These are phyloP conservation scores for Sclerotiophoma versabilis DNA, from an alignment of 2,329 filamentous ascomycete genomes.

Conservation along the genomic window DNA sequence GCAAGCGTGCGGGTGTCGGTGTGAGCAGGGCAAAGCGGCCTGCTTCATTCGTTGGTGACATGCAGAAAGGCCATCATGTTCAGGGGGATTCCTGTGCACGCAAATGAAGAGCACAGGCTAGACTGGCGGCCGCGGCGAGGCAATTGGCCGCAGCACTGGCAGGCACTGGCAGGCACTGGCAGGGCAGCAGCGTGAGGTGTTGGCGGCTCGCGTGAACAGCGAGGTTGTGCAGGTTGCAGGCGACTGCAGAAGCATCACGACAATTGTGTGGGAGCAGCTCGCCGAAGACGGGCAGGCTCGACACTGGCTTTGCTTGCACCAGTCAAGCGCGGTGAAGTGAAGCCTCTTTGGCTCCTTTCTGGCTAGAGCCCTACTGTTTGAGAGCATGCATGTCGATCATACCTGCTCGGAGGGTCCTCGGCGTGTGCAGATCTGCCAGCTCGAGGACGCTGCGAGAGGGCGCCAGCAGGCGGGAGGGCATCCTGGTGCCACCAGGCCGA, in stretches of 20 bases:
- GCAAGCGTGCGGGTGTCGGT: conserved; percentile 20
- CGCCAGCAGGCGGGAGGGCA: neutral
- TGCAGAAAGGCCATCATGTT: conserved; percentile 9
- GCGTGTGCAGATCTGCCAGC: conserved; percentile 19
- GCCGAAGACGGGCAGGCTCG: conserved; percentile 11
- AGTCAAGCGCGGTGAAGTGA: conserved; percentile 15
- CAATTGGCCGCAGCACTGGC: conserved; percentile 8
- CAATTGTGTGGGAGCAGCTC: neutral
- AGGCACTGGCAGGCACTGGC: too few species aligned
- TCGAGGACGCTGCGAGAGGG: neutral
- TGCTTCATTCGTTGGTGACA: conserved; percentile 28
- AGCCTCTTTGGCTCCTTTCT: conserved; percentile 6
- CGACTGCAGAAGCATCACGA: neutral
- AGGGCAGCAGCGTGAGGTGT: conserved; percentile 9
- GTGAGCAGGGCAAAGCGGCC: conserved; percentile 12
- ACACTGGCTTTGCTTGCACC: conserved; percentile 11
- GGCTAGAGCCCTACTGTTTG: conserved; percentile 13
- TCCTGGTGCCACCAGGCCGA: neutral
- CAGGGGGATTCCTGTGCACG: conserved; percentile 30
- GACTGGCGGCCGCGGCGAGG: conserved; percentile 22
- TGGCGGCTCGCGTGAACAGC: conserved; percentile 13
- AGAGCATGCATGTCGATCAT: conserved; percentile 19
- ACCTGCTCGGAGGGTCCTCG: conserved; percentile 16
- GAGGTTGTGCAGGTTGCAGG: neutral
- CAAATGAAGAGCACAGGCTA: conserved; percentile 43